phyloP scores from a whole-genome alignment of 345 rosid species.

The Gynandropsis gynandra region DNA sequence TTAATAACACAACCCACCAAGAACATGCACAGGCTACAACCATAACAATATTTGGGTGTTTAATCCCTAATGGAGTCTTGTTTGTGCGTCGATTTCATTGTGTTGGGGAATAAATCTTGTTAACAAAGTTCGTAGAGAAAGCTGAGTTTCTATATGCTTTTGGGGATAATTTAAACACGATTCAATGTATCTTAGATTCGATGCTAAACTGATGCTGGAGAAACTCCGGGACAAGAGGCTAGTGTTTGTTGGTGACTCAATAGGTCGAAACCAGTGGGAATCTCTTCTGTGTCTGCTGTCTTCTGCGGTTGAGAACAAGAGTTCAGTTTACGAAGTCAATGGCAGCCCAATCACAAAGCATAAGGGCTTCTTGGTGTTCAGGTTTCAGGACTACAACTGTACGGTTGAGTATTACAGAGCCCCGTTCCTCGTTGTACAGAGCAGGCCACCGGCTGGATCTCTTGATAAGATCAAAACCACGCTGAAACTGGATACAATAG shows the following conservation, averaged over 20 bases:
- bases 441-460: constrained; percentile 54
- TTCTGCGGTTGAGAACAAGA: constrained; percentile 48
- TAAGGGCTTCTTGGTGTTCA: constrained; percentile 60
- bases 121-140: no score
- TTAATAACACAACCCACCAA: not conserved
- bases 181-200: constrained; percentile 43
- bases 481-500: constrained; percentile 59
- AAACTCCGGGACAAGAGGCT: constrained; percentile 52
- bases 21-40: no score
- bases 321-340: constrained; percentile 59
- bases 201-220: constrained; percentile 61
- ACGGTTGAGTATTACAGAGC: constrained; percentile 84
- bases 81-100: no score
- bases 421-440: constrained; percentile 62
- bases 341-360: constrained; percentile 89
- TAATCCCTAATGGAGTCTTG: no score
- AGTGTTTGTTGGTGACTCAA: constrained; percentile 87
- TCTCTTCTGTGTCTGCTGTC: constrained; percentile 84
- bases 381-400: constrained; percentile 72
- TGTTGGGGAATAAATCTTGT: no score
- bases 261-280: constrained; percentile 96
- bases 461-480: constrained; percentile 48
- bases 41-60: no score
- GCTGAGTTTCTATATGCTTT: no score
- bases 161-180: no score